Evolutionary conservation across 495 filamentous ascomycete species (phyloP).

Genomic region (Copromyces sp.): DNA sequence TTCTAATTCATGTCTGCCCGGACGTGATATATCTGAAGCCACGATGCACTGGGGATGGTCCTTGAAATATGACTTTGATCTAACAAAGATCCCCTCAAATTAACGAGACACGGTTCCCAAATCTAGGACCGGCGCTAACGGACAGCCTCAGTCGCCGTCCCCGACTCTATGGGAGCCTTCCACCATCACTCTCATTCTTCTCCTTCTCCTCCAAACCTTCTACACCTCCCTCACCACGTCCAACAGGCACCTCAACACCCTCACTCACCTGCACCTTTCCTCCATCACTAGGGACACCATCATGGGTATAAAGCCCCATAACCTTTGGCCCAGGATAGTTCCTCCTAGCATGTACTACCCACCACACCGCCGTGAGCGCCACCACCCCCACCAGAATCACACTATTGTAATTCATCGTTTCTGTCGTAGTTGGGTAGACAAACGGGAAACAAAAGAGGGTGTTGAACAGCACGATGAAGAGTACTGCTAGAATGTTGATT

Average conservation of each 20-base stretch:
- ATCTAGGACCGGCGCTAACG: not conserved
- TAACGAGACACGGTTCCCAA: not conserved
- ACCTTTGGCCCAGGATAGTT: conserved; percentile 53
- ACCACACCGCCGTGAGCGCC: conserved; percentile 47
- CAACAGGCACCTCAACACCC: not conserved
- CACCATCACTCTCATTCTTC: not conserved
- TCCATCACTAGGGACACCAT: conserved; percentile 9
- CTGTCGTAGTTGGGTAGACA: conserved; percentile 40
- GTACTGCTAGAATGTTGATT: conserved; percentile 48
- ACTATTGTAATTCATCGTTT: conserved; percentile 63
- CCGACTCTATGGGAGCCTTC: not conserved
- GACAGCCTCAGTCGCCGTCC: not conserved
- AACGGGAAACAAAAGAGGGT: conserved; percentile 68
- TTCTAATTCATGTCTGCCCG: too few species aligned
- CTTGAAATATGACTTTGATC: not conserved
- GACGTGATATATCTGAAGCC: too few species aligned
- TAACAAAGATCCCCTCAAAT: not conserved
- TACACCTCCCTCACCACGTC: not conserved
- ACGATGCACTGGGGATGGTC: not conserved
- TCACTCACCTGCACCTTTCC: not conserved
- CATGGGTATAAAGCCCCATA: conserved; percentile 35
- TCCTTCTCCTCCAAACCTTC: not conserved
- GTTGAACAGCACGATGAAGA: conserved; percentile 60
- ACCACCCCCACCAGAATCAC: conserved; percentile 52
- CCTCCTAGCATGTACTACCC: conserved; percentile 46